Conservation (phyloP, 371 early-diverging fungal species). For the Mucor indicus region DNA sequence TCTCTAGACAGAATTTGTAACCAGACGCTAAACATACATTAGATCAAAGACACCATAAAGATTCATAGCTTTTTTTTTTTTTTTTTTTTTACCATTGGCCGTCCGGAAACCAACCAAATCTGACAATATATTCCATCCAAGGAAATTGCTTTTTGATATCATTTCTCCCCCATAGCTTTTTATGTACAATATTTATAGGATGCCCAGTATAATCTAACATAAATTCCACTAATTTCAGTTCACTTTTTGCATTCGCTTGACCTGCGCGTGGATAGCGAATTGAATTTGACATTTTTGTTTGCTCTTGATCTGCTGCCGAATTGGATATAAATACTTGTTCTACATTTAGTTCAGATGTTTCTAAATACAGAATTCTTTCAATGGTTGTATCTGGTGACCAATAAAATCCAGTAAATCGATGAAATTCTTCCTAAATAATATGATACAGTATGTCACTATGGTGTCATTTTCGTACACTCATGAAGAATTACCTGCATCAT, state of each 20-base stretch:
- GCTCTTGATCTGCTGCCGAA: conserved; percentile 8
- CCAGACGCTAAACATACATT: conserved; percentile 52
- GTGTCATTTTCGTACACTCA: no score
- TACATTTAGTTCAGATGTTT: conserved; percentile 63
- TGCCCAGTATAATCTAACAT: not conserved
- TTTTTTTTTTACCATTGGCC: conserved; percentile 44
- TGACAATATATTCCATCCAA: conserved; percentile 76
- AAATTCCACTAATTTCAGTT: conserved; percentile 63
- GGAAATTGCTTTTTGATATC: conserved; percentile 54
- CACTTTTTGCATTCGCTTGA: conserved; percentile 57
- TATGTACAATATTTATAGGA: conserved; percentile 26
- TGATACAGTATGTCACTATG: no score
- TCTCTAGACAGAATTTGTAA: conserved; percentile 65
- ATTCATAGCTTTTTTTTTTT: not conserved
- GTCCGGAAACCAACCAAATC: conserved; percentile 74
- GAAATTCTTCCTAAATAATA: conserved; percentile 64
- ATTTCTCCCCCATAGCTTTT: conserved; percentile 39
- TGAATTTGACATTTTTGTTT: not conserved
- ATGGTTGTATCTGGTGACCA: conserved; percentile 46
- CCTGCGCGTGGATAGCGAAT: conserved; percentile 67
- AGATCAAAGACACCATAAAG: not conserved
- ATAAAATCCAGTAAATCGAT: conserved; percentile 66
- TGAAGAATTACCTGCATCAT: conserved; percentile 77
- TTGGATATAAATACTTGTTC: conserved; percentile 55
- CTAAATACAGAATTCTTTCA: conserved; percentile 57